A percentile compares a stretch with the other conserved stretches of the same genome.
These are phyloP conservation scores for Cudoniella acicularis DNA, from an alignment of 495 filamentous ascomycete genomes.

Conservation along the genomic window DNA sequence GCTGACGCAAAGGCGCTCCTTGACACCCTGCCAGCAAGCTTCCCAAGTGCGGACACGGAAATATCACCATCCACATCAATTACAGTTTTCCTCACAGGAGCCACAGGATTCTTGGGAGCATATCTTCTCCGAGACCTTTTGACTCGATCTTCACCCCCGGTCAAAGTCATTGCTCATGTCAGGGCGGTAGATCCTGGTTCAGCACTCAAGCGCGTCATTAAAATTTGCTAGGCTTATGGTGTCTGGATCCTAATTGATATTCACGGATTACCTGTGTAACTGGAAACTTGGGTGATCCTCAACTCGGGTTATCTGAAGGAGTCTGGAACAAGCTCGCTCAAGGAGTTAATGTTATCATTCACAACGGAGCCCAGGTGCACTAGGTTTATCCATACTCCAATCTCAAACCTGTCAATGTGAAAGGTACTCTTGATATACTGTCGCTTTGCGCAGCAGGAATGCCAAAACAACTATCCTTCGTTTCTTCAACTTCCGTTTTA, in stretches of 20 bases:
- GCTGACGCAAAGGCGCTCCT: conserved; percentile 59
- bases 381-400: conserved; percentile 82
- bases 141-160: conserved; percentile 44
- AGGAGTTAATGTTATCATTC: conserved; percentile 74
- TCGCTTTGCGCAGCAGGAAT: conserved; percentile 71
- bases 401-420: conserved; percentile 74
- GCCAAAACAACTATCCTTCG: conserved; percentile 77
- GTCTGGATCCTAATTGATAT: conserved; percentile 71
- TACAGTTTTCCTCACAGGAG: conserved; percentile 79
- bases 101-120: conserved; percentile 86
- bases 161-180: conserved; percentile 75
- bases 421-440: conserved; percentile 74
- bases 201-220: conserved; percentile 48
- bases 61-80: conserved; percentile 29
- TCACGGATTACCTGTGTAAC: conserved; percentile 58
- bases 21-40: conserved; percentile 43
- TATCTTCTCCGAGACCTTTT: conserved; percentile 77
- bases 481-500: conserved; percentile 81
- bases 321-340: conserved; percentile 61
- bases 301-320: conserved; percentile 62
- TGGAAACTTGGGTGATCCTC: conserved; percentile 68
- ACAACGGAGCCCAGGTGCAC: conserved; percentile 86
- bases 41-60: conserved; percentile 32
- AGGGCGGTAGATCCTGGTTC: conserved; percentile 53
- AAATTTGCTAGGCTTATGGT: conserved; percentile 66